These are phyloP conservation scores for Pyrenophora teres DNA, from an alignment of 2,329 filamentous ascomycete genomes.

Conservation along the genomic window DNA sequence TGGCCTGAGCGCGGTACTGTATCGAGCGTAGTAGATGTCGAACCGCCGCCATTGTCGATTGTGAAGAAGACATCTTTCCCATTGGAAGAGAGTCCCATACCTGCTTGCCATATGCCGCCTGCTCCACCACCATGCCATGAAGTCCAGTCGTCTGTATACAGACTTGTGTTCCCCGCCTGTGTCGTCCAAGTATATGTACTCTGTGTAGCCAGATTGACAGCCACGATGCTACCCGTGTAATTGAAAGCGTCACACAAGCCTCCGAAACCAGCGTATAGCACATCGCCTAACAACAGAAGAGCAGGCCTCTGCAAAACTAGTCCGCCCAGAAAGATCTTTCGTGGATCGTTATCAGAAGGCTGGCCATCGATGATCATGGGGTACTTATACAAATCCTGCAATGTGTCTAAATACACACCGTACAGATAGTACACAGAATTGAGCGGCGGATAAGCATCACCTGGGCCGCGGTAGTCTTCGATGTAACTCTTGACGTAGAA, in stretches of 20 bases:
- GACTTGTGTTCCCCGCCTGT: constrained; percentile 16
- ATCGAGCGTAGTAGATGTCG: constrained; percentile 3
- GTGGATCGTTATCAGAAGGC: constrained; percentile 53
- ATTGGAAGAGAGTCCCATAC: constrained; percentile 22
- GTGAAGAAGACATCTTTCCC: constrained; percentile 27
- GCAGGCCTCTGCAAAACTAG: constrained; percentile 59
- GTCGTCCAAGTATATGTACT: constrained; percentile 22
- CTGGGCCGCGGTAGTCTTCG: constrained; percentile 30
- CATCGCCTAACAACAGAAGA: constrained; percentile 53
- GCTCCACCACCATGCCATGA: constrained; percentile 24
- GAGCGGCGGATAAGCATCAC: constrained; percentile 34
- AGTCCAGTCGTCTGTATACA: constrained; percentile 23
- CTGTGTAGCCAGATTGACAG: constrained; percentile 21
- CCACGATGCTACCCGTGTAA: constrained; percentile 50
- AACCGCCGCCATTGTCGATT: constrained; percentile 18
- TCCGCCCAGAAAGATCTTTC: constrained; percentile 59
- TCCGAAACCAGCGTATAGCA: constrained; percentile 59
- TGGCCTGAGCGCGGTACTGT: constrained; percentile 6
- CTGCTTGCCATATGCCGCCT: constrained; percentile 25
- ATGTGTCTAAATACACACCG: constrained; percentile 47
- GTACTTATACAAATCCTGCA: constrained; percentile 50
- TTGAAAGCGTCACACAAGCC: constrained; percentile 63
- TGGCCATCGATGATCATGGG: constrained; percentile 56
- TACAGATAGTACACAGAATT: constrained; percentile 51
- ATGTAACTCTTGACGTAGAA: constrained; percentile 38